Conservation (phyloP, 495 filamentous ascomycete species). For the Physcia stellaris region DNA sequence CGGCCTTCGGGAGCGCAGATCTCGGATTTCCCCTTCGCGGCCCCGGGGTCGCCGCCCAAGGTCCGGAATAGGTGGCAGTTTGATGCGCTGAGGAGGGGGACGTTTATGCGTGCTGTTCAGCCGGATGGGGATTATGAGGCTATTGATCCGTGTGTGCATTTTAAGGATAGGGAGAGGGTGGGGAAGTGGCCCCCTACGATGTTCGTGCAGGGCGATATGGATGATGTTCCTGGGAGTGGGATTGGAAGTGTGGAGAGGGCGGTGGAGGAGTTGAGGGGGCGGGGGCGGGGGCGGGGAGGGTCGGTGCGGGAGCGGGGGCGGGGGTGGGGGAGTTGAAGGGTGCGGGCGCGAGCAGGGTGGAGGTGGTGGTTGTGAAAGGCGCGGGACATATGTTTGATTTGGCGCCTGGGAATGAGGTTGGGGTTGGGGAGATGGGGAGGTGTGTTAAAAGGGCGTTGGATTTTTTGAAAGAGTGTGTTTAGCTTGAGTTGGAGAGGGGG, state of each 20-base stretch:
- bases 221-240: not conserved
- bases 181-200: not conserved
- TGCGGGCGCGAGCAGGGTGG: not conserved
- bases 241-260: not conserved
- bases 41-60: not conserved
- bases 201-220: not conserved
- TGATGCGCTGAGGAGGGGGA: not conserved
- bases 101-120: not conserved
- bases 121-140: not conserved
- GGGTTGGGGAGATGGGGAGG: not conserved
- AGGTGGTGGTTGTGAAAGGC: not conserved
- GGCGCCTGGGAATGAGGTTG: not conserved
- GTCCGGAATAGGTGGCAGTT: not conserved
- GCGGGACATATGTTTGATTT: not conserved
- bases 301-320: not conserved
- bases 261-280: not conserved
- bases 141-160: not conserved
- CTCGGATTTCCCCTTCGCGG: not conserved
- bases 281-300: not conserved
- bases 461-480: not conserved
- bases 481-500: too few relatives aligned
- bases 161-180: not conserved
- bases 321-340: not conserved
- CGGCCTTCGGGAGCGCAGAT: not conserved
- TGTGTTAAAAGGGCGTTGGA: not conserved